Evolutionary conservation across 345 rosid species (phyloP).

Genomic region (Linum usitatissimum): DNA sequence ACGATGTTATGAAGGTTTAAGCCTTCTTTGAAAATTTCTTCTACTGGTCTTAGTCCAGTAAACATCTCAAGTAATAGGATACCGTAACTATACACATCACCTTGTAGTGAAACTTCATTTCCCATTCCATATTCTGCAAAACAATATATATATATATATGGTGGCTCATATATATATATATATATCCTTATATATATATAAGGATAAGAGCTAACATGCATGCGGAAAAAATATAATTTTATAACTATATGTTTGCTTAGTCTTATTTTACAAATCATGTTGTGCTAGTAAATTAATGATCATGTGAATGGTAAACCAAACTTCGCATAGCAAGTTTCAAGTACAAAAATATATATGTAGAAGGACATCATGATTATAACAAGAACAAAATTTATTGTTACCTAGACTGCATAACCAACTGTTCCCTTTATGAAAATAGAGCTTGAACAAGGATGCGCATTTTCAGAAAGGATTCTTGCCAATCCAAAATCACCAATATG

Average conservation of each 20-base stretch:
- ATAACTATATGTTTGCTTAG: background rate
- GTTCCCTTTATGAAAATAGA: too few relatives aligned
- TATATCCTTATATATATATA: too few relatives aligned
- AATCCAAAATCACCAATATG: too few relatives aligned
- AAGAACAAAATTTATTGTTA: background rate
- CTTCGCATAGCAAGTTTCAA: too few relatives aligned
- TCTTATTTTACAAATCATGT: background rate
- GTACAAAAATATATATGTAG: too few relatives aligned
- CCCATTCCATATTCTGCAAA: background rate
- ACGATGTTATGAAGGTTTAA: background rate
- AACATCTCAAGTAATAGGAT: constrained; percentile 1
- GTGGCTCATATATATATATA: too few relatives aligned
- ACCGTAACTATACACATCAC: background rate
- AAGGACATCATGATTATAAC: too few relatives aligned
- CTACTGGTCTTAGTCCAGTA: background rate
- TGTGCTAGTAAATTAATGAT: too few relatives aligned
- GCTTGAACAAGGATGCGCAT: too few relatives aligned
- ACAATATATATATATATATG: too few relatives aligned
- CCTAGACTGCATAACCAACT: constrained; percentile 8
- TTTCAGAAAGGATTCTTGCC: too few relatives aligned
- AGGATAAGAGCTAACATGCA: background rate
- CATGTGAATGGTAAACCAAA: too few relatives aligned
- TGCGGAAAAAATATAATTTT: background rate
- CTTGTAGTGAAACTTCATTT: background rate
- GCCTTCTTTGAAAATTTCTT: background rate